phyloP scores from a whole-genome alignment of 169 alveolate genomes.

The Theileria orientalis region DNA sequence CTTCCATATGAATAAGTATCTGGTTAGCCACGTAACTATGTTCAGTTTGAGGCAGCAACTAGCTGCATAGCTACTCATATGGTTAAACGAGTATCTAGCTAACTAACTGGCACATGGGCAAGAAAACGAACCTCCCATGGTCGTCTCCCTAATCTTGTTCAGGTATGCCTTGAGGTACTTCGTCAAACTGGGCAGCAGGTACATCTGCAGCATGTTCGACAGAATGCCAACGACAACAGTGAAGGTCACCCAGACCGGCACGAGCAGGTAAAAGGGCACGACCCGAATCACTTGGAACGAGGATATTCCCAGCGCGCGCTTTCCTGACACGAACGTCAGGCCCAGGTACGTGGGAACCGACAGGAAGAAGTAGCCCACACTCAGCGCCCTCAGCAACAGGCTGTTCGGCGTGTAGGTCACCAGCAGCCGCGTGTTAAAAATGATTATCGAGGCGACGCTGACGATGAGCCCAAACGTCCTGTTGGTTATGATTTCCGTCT shows the following conservation, averaged over 20 bases:
- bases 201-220: conserved; percentile 55
- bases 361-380: conserved; percentile 49
- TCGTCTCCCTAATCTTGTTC: conserved; percentile 7
- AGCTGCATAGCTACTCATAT: no score
- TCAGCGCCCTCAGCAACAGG: conserved; percentile 45
- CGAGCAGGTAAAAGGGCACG: conserved; percentile 64
- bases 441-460: conserved; percentile 62
- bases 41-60: no score
- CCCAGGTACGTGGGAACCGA: conserved; percentile 62
- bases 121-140: no score
- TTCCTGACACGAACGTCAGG: conserved; percentile 51
- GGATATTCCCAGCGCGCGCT: conserved; percentile 56
- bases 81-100: no score
- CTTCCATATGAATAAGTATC: no score
- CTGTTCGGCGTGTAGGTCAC: conserved; percentile 66
- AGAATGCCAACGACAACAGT: conserved; percentile 56
- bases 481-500: conserved; percentile 40
- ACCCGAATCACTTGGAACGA: conserved; percentile 64
- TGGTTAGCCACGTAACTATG: no score
- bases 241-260: conserved; percentile 68
- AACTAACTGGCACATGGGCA: no score
- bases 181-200: conserved; percentile 62
- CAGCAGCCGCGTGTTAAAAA: conserved; percentile 68
- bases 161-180: conserved; percentile 37
- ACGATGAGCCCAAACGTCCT: conserved; percentile 70